Base-by-base conservation (phyloP, 1,139 yeast genomes). In the Sugiyamaella neomexicana region DNA sequence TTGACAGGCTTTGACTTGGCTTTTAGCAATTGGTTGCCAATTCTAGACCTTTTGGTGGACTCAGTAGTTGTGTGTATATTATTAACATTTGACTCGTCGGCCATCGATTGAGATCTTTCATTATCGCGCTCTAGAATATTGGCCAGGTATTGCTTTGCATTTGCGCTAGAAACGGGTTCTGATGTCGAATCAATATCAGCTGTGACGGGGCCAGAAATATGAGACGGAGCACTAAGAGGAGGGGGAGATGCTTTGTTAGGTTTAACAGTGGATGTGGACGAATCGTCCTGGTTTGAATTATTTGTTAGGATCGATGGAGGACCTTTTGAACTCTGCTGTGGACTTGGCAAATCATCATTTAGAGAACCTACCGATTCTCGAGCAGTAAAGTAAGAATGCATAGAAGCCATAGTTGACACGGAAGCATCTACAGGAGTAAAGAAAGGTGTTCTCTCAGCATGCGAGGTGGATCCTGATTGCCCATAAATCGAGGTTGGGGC, bases 121-220 rank as follows among this genome's bases (percentile, higher is more conserved):
- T 32, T 46, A 46, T 57, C 52, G 3, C 53, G 29, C 9, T 48
- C 53, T n/a, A 58, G 45, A 15, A 55, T 52, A n/a, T 53, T 54
- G 12, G 58, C 29, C 25, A 58, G 55, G 44, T 55, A 55, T 17
- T 55, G 50, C 12, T 52, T 40, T 4, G 56, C 60, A 34, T 44
- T 48, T 8, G 42, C 40, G n/a, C 40, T 20, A 8, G 20, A 32
- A 38, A 17, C 8, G 12, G 37, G 38, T 23, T 29, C 31, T n/a
- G 40, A 6, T 2, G 25, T 17, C 12, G 17, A 2, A 16, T 9
- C 3, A n/a, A 43, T 20, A 5, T 20, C 25, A 1, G 38, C 17
- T n/a, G 40, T 23, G 20, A 5, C 34, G n/a, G 25, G 25, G 25
- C 10, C 15, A 27, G 43, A 17, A 23, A 29, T 17, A 39, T 15